Evolutionary conservation across 1,139 yeast species (phyloP).

Genomic region (Saccharomyces hybrid): DNA sequence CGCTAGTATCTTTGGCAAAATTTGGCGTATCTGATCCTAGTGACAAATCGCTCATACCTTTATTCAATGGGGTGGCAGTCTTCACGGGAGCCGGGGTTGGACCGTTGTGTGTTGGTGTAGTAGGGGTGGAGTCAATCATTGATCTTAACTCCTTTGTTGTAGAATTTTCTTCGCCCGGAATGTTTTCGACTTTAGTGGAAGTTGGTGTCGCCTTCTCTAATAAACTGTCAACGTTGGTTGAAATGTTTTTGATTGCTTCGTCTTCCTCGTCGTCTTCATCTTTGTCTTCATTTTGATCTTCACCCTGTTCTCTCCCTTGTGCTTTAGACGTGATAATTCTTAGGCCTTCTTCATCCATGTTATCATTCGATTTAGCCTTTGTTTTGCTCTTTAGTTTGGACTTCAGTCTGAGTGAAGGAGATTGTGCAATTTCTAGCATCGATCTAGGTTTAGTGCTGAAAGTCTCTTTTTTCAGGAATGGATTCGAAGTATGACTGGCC

Average conservation of each 20-base stretch:
- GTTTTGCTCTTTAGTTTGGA: neutral
- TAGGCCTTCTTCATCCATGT: neutral
- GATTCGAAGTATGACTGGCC: neutral
- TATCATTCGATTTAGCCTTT: neutral
- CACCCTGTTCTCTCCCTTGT: slow-evolving; percentile 5
- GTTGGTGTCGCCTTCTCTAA: slow-evolving; percentile 9
- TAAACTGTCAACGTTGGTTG: slow-evolving; percentile 7
- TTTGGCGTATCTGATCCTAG: neutral
- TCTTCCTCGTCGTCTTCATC: slow-evolving; percentile 1
- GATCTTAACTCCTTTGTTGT: neutral
- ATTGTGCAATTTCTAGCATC: slow-evolving; percentile 24
- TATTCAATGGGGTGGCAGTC: neutral
- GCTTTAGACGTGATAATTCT: neutral
- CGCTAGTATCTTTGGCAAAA: neutral
- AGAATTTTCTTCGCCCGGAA: neutral
- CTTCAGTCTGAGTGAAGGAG: slow-evolving; percentile 10
- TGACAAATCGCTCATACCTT: neutral
- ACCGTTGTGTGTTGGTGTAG: neutral
- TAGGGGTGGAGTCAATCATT: neutral
- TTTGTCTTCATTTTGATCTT: slow-evolving; percentile 1
- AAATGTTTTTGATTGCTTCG: neutral
- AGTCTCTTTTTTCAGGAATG: neutral
- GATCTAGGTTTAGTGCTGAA: slow-evolving; percentile 17
- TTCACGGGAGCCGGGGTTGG: neutral
- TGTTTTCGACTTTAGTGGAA: neutral